A percentile compares a stretch with the other conserved stretches of the same genome.
Evolutionary conservation across 2,329 filamentous ascomycete species (phyloP).

Genomic region (Thielaviopsis cerberus): DNA sequence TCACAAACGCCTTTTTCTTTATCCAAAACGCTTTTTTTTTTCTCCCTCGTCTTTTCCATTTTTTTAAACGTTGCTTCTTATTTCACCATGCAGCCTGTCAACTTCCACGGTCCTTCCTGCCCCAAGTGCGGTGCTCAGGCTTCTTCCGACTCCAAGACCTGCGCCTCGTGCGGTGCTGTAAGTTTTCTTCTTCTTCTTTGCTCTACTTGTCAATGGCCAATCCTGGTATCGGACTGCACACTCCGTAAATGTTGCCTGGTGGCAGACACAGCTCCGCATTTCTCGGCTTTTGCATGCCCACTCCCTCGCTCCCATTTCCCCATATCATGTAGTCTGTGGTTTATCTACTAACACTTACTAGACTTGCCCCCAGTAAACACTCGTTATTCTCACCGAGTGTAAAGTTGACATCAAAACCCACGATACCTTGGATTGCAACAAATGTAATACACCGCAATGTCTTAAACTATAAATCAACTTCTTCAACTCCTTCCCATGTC

Average conservation of each 20-base stretch:
- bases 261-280: no score
- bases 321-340: no score
- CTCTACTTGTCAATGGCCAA: no score
- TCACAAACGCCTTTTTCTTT: neutral
- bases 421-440: neutral
- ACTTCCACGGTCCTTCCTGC: slow-evolving; percentile 26
- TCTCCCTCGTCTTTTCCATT: neutral
- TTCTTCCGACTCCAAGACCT: slow-evolving; percentile 30
- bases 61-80: neutral
- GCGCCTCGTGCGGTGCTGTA: slow-evolving; percentile 38
- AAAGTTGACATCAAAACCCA: neutral
- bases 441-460: neutral
- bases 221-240: no score
- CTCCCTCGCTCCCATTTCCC: no score
- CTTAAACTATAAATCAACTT: no score
- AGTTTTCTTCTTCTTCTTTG: slow-evolving; percentile 16
- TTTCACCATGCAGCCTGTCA: slow-evolving; percentile 17
- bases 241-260: no score
- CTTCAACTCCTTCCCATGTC: no score
- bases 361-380: neutral
- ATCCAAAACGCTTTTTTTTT: neutral
- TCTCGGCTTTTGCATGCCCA: no score
- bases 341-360: neutral
- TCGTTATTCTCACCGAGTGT: neutral
- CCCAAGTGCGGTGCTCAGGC: slow-evolving; percentile 37